Evolutionary conservation across 2,329 filamentous ascomycete genomes (phyloP).

Genomic region (Paecilomyces formosus): DNA sequence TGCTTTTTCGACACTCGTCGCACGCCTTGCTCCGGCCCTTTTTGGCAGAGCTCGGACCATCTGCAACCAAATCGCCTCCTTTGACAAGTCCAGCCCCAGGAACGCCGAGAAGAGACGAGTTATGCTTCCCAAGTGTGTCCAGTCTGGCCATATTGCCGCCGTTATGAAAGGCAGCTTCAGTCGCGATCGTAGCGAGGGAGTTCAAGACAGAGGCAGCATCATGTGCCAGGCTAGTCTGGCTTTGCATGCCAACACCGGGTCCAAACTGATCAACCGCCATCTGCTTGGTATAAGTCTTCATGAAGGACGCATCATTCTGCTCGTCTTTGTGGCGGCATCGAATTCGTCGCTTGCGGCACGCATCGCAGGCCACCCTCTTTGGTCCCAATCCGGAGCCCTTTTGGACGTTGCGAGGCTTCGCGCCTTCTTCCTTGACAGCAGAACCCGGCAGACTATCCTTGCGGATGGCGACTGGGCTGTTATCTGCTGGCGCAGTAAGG

Average conservation of each 20-base stretch:
- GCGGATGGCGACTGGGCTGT: slow-evolving; percentile 13
- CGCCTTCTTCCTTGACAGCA: slow-evolving; percentile 19
- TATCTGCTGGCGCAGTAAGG: slow-evolving; percentile 16
- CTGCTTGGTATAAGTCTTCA: slow-evolving; percentile 16
- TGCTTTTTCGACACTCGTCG: slow-evolving; percentile 60
- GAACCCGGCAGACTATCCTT: slow-evolving; percentile 10
- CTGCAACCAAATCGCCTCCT: slow-evolving; percentile 22
- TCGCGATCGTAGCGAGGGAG: slow-evolving; percentile 30
- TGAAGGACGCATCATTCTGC: slow-evolving; percentile 17
- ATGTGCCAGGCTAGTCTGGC: slow-evolving; percentile 25
- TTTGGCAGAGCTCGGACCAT: slow-evolving; percentile 37
- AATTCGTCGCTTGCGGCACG: slow-evolving; percentile 55
- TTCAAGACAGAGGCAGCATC: slow-evolving; percentile 33
- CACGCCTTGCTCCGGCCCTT: slow-evolving; percentile 58
- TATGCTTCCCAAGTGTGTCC: slow-evolving; percentile 18
- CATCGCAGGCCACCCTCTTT: slow-evolving; percentile 54
- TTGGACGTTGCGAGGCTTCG: slow-evolving; percentile 38
- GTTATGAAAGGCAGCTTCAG: slow-evolving; percentile 25
- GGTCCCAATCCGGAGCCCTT: slow-evolving; percentile 54
- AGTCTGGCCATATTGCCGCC: slow-evolving; percentile 14
- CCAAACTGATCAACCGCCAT: slow-evolving; percentile 22
- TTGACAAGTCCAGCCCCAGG: slow-evolving; percentile 17
- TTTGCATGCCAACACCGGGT: slow-evolving; percentile 17
- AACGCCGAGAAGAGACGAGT: slow-evolving; percentile 16
- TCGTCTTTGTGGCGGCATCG: slow-evolving; percentile 58